Percentiles rank a stretch among this genome's conserved stretches.
These are phyloP conservation scores for Neopestalotiopsis sp. DNA, from an alignment of 2,329 filamentous ascomycete genomes.

Conservation along the genomic window DNA sequence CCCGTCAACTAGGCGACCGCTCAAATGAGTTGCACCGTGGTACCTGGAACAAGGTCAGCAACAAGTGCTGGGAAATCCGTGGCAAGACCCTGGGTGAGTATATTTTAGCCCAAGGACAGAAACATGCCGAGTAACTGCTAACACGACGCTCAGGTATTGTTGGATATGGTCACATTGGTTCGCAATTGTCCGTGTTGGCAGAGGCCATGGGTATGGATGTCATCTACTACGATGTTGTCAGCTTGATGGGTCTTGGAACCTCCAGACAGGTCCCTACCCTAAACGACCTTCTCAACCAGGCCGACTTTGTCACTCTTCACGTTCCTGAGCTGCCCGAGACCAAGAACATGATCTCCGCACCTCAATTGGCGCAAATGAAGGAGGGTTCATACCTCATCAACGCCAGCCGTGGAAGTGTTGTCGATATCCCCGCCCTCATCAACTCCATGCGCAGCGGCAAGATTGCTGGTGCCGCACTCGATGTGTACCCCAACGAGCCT, in stretches of 20 bases:
- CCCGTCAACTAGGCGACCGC: constrained; percentile 90
- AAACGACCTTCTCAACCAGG: constrained; percentile 74
- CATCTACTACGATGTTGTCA: constrained; percentile 95
- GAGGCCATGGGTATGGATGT: constrained; percentile 98
- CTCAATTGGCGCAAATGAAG: constrained; percentile 88
- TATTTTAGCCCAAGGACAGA: neutral
- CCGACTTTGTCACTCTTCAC: constrained; percentile 94
- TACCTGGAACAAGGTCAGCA: constrained; percentile 97
- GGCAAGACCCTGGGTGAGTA: constrained; percentile 87
- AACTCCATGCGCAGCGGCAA: constrained; percentile 85
- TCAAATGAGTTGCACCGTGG: constrained; percentile 93
- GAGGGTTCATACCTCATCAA: constrained; percentile 93
- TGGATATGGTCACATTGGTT: constrained; percentile 96
- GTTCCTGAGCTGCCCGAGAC: constrained; percentile 94
- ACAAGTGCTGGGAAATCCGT: constrained; percentile 96
- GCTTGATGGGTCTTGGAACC: constrained; percentile 92
- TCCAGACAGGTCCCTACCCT: constrained; percentile 82
- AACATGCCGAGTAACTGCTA: neutral
- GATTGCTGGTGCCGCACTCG: constrained; percentile 91
- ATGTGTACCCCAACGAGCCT: constrained; percentile 95
- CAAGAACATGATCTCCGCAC: constrained; percentile 83
- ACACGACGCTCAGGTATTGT: constrained; percentile 69
- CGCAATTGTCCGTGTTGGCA: constrained; percentile 91
- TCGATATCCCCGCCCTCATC: constrained; percentile 91
- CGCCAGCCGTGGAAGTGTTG: constrained; percentile 89